Base-by-base conservation (phyloP, 176 grass and related monocot species). In the Cocos nucifera region DNA sequence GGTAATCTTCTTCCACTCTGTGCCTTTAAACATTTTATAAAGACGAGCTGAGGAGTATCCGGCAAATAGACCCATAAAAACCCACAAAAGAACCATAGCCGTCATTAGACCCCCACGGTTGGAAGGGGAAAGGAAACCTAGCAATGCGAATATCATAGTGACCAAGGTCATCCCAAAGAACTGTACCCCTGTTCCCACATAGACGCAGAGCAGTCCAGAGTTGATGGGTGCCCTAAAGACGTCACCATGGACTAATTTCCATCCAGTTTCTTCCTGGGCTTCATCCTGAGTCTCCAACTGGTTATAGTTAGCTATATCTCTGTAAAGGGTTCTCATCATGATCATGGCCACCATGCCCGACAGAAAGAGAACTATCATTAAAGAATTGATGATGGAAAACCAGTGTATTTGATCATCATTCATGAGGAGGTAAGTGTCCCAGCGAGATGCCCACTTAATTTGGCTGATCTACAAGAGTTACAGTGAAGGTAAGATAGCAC, bases 281-380 rank as follows among this genome's bases (percentile, higher is more conserved):
- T 85, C 81, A 25, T 89, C 82, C 63, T 85, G 81, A 64, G 77
- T 85, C 18, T 89, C 86, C 32, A 85, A 78, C 28, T 85, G 86
- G 54, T 85, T 89, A 64, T 85, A 85, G 67, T 79, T 89, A 52
- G 86, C 71, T 62, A 89, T 89, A 65, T 89, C 86, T 59, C 80
- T 85, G 63, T 85, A 81, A 67, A 89, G 82, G n/a, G 86, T 89
- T 75, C 86, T 89, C 82, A 89, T 81, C 86, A 85, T 89, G 69
- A 89, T 85, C 81, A 89, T 89, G 58, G 78, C 86, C n/a, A 89
- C 79, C 81, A 85, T 82, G 44, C 81, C 75, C 51, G 86, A 89
- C 65, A 89, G 82, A 72, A 89, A 89, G 26, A 89, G 81, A 27
- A 85, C 78, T 78, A 89, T 89, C 86, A 89, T 81, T 61, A 89